Base-by-base conservation (phyloP, 768 basidiomycete species). In the Pleurotus giganteus region DNA sequence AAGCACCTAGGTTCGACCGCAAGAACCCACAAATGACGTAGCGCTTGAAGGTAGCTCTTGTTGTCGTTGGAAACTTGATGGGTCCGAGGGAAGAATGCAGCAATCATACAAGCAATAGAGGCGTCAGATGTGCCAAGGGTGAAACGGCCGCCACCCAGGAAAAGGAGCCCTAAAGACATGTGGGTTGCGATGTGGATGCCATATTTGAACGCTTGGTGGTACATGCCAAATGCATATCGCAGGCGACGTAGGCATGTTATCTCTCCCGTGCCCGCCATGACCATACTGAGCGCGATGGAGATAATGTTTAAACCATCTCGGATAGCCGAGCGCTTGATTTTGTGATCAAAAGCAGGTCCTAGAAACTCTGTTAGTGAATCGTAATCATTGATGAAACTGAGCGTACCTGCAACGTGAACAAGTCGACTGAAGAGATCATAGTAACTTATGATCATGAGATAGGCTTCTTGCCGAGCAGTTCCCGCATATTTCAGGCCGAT, bases 231-330 rank as follows among this genome's bases (percentile, higher is more conserved):
- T 6, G 90, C 85, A 67, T 91, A 89, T 17, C 97, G 83, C 11
- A 98, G 78, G 19, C 94, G 82, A 17, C 92, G 83, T 15, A 98
- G 75, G 60, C 91, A 92, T 53, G 88, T 89, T 47, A 98, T 83
- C 68, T 98, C 94, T 3, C 97, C 97, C 0, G 94, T 96, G 8
- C 97, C 97, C 1, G 96, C 94, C 92, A 98, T 96, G 39, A 98
- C 89, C 81, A 96, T 89, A 64, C 90, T 86, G 28, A 97, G 72
- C 1, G 94, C 78, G 31, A 97, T 78, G 0, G 91, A 89, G 53
- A 98, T 88, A 36, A 95, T 73, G 64, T 91, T 95, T 31, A 98
- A 75, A 3, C 91, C 92, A 62, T 94, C 91, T 11, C 94, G 81
- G 21, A 95, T 82, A 2, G 93, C 88, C 4, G 89, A 86, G 2